A percentile compares a stretch with the other conserved stretches of the same genome.
These are phyloP conservation scores for Ophiostoma perfectum DNA, from an alignment of 2,329 filamentous ascomycete species.

Conservation along the genomic window DNA sequence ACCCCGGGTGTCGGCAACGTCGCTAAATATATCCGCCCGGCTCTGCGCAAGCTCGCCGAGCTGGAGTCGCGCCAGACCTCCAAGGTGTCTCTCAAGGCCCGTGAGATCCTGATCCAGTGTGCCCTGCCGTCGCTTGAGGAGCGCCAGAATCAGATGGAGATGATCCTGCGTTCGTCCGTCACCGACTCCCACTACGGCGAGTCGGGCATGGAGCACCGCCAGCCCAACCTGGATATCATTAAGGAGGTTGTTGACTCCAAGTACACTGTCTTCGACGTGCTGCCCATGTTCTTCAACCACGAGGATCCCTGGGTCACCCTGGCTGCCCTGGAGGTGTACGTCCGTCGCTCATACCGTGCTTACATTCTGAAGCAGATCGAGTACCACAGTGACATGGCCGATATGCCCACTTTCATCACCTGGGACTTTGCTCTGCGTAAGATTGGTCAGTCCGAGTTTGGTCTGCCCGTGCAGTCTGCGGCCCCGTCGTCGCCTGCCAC, in stretches of 20 bases:
- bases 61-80: constrained; percentile 79
- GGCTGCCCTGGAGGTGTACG: constrained; percentile 91
- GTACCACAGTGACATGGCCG: constrained; percentile 73
- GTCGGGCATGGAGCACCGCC: constrained; percentile 91
- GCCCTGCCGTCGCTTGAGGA: constrained; percentile 94
- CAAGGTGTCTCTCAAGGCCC: constrained; percentile 95
- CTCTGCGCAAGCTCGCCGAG: constrained; percentile 81
- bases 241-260: constrained; percentile 98
- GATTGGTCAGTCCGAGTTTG: constrained; percentile 86
- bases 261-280: constrained; percentile 95
- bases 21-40: constrained; percentile 76
- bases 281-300: constrained; percentile 92
- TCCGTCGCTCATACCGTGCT: constrained; percentile 92
- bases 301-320: constrained; percentile 90
- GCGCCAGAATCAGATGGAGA: constrained; percentile 93
- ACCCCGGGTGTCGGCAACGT: constrained; percentile 85
- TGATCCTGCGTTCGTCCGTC: constrained; percentile 92
- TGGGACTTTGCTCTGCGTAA: constrained; percentile 97
- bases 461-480: constrained; percentile 70
- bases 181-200: constrained; percentile 97
- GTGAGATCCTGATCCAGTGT: constrained; percentile 95
- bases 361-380: constrained; percentile 86
- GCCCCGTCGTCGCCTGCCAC: constrained; percentile 81
- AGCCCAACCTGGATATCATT: constrained; percentile 83
- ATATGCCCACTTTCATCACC: constrained; percentile 67